phyloP scores from a whole-genome alignment of 306 rosid species.

The Sicyos baderoa region DNA sequence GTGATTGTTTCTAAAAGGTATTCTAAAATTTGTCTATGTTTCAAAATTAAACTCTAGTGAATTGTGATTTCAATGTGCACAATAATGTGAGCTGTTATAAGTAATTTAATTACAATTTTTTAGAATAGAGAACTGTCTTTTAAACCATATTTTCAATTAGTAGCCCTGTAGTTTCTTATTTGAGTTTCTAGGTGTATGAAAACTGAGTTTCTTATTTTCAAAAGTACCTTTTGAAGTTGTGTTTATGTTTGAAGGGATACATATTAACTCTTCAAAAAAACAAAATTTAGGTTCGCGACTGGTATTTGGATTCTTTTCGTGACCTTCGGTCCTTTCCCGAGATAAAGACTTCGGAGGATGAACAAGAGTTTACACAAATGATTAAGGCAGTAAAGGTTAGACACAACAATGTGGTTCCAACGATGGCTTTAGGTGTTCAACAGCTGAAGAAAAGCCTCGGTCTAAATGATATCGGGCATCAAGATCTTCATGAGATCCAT shows the following conservation, averaged over 20 bases:
- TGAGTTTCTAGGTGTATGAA: background rate
- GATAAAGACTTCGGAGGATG: constrained; percentile 54
- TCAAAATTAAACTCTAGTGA: background rate
- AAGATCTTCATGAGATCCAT: constrained; percentile 72
- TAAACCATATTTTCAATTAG: background rate
- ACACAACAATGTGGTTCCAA: constrained; percentile 95
- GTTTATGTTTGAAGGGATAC: background rate
- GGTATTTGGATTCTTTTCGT: constrained; percentile 91
- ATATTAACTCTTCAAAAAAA: background rate
- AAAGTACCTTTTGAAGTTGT: constrained; percentile 3
- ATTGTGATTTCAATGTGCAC: background rate
- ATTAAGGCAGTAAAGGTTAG: constrained; percentile 92
- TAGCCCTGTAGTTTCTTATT: background rate
- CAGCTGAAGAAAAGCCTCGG: constrained; percentile 69
- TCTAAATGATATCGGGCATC: constrained; percentile 34
- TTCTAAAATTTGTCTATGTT: background rate
- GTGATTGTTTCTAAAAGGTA: background rate
- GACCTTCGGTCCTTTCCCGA: constrained; percentile 77
- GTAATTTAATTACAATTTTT: background rate
- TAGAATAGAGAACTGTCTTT: too few relatives aligned
- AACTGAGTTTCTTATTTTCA: too few relatives aligned
- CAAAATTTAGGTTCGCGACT: constrained; percentile 66
- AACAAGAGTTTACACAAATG: constrained; percentile 69
- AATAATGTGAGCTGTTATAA: background rate
- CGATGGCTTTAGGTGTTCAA: constrained; percentile 94